Evolutionary conservation across 495 filamentous ascomycete genomes (phyloP).

Genomic region (Clavariopsis aquatica): DNA sequence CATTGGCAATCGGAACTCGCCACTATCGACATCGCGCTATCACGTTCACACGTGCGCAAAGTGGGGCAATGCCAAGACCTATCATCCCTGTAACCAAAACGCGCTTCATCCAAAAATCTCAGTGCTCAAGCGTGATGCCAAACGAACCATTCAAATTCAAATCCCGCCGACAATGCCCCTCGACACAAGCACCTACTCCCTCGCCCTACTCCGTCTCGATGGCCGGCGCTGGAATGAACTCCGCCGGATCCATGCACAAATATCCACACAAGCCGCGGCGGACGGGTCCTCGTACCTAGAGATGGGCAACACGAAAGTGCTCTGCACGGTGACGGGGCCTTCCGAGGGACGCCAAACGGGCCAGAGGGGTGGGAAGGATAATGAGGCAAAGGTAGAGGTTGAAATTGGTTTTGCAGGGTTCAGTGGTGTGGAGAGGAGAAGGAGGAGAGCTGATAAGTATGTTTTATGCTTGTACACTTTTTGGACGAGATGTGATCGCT

Average conservation of each 20-base stretch:
- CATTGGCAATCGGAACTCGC: no score
- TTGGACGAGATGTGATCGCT: neutral
- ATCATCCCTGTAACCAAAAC: neutral
- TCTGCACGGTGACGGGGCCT: constrained; percentile 87
- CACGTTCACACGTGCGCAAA: neutral
- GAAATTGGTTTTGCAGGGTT: constrained; percentile 87
- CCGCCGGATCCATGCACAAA: constrained; percentile 81
- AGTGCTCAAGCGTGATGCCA: no score
- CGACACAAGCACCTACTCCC: constrained; percentile 82
- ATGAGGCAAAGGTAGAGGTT: constrained; percentile 68
- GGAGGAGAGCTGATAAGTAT: constrained; percentile 74
- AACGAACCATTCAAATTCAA: neutral
- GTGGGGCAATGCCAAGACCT: neutral
- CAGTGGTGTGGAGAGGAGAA: constrained; percentile 80
- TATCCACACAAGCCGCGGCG: constrained; percentile 85
- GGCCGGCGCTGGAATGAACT: constrained; percentile 98
- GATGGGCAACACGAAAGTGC: constrained; percentile 94
- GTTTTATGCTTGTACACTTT: constrained; percentile 22
- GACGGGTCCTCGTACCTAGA: constrained; percentile 89
- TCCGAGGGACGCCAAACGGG: constrained; percentile 62
- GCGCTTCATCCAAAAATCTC: neutral
- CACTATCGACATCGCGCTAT: neutral
- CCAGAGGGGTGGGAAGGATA: constrained; percentile 49
- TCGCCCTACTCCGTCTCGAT: constrained; percentile 86
- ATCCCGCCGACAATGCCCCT: constrained; percentile 69